Evolutionary conservation across 1,284 basidiomycete genomes (phyloP).

Genomic region (Ustilago cynodontis): DNA sequence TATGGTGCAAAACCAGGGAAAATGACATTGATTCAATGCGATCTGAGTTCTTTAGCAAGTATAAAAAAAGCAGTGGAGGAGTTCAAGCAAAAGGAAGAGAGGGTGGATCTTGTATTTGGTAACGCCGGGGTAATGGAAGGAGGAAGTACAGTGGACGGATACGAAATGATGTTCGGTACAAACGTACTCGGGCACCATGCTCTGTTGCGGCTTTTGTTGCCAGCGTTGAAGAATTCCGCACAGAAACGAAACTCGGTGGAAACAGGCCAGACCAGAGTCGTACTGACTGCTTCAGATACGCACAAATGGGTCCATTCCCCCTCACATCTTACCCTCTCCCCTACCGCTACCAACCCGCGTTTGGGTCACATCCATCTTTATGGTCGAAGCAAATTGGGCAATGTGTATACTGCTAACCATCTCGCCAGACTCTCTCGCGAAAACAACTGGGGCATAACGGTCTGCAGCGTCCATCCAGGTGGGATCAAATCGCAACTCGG

Average conservation of each 20-base stretch:
- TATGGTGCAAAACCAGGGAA: slow-evolving; percentile 16
- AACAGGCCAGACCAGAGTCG: slow-evolving; percentile 35
- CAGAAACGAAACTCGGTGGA: background rate
- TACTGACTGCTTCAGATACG: slow-evolving; percentile 49
- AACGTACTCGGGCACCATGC: slow-evolving; percentile 59
- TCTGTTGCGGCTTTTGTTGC: slow-evolving; percentile 47
- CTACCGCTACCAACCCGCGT: slow-evolving; percentile 2
- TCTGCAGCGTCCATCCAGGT: slow-evolving; percentile 52
- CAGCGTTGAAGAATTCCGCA: slow-evolving; percentile 28
- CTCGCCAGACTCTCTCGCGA: slow-evolving; percentile 25
- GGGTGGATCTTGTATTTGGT: slow-evolving; percentile 53
- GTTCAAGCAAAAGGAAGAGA: slow-evolving; percentile 32
- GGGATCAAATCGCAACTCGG: slow-evolving; percentile 37
- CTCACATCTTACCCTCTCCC: slow-evolving; percentile 17
- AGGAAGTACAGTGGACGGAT: slow-evolving; percentile 41
- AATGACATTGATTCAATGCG: slow-evolving; percentile 46
- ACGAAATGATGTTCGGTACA: slow-evolving; percentile 58
- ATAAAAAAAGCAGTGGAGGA: slow-evolving; percentile 38
- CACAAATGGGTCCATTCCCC: slow-evolving; percentile 35
- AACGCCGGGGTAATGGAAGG: slow-evolving; percentile 55
- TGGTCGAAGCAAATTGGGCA: slow-evolving; percentile 51
- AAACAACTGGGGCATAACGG: slow-evolving; percentile 35
- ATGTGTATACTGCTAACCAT: slow-evolving; percentile 34
- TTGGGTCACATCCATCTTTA: slow-evolving; percentile 45
- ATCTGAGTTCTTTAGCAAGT: slow-evolving; percentile 43